Evolutionary conservation across 139 green algal species (phyloP).

Genomic region (Coccomyxa sp.): DNA sequence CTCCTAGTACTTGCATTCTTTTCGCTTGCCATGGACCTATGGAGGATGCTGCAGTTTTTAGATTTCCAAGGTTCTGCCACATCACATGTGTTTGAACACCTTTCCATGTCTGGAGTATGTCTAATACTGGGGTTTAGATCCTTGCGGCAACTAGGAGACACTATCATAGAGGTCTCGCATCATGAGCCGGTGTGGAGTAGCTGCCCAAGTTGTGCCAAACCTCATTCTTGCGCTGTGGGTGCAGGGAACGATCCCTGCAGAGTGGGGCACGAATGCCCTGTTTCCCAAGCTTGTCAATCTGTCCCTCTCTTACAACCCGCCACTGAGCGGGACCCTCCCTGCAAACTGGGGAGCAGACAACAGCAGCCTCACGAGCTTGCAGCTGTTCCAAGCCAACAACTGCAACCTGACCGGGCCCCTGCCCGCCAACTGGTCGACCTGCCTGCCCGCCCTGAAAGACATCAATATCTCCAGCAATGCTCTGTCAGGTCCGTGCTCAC

Average conservation of each 20-base stretch:
- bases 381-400: not conserved
- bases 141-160: too few species aligned
- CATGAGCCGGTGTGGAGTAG: not conserved
- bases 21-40: too few species aligned
- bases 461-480: not conserved
- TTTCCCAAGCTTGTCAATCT: not conserved
- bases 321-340: not conserved
- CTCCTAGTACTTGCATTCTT: too few species aligned
- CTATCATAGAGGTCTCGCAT: not conserved
- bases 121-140: too few species aligned
- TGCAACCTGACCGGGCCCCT: not conserved
- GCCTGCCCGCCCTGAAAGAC: not conserved
- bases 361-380: not conserved
- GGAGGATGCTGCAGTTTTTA: too few species aligned
- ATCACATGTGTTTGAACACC: too few species aligned
- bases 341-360: not conserved
- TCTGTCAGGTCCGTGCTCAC: not conserved
- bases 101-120: not conserved
- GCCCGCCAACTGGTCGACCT: not conserved
- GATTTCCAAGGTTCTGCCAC: too few species aligned
- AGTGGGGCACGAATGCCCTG: not conserved
- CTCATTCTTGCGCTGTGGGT: not conserved
- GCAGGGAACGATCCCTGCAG: not conserved
- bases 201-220: not conserved
- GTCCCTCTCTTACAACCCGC: not conserved